Percentiles rank a stretch among this genome's conserved stretches.
phyloP scores from a whole-genome alignment of 768 basidiomycete genomes.

The Nidularia pulvinata region DNA sequence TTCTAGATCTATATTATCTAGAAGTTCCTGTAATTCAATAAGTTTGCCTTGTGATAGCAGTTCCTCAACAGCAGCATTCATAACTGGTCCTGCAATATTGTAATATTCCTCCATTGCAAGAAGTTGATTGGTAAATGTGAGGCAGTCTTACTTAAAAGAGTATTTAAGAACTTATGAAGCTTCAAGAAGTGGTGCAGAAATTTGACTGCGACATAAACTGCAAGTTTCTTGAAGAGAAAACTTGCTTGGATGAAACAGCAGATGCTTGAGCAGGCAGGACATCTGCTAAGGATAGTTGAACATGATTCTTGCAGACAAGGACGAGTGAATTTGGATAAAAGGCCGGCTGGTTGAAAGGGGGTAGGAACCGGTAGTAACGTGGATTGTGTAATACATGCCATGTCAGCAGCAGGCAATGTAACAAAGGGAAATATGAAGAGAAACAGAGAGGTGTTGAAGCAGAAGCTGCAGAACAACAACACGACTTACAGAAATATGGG shows the following conservation, averaged over 20 bases:
- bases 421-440: too few relatives aligned
- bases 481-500: background rate
- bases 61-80: background rate
- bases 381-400: too few relatives aligned
- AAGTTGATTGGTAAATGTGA: background rate
- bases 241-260: slow-evolving; percentile 23
- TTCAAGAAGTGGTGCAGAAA: slow-evolving; percentile 17
- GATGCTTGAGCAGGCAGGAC: slow-evolving; percentile 24
- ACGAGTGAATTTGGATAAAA: too few relatives aligned
- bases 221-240: slow-evolving; percentile 27
- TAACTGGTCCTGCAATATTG: background rate
- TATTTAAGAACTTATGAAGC: slow-evolving; percentile 25
- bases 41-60: background rate
- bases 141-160: background rate
- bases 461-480: background rate
- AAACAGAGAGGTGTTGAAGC: background rate
- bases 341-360: too few relatives aligned
- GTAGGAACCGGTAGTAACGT: too few relatives aligned
- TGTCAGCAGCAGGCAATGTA: too few relatives aligned
- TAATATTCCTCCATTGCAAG: background rate
- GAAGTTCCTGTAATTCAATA: background rate
- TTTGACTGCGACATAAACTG: slow-evolving; percentile 12
- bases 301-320: too few relatives aligned
- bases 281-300: too few relatives aligned
- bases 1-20: background rate